These are phyloP conservation scores for Amborella trichopoda DNA, from an alignment of 164 flowering plant genomes.

Conservation along the genomic window DNA sequence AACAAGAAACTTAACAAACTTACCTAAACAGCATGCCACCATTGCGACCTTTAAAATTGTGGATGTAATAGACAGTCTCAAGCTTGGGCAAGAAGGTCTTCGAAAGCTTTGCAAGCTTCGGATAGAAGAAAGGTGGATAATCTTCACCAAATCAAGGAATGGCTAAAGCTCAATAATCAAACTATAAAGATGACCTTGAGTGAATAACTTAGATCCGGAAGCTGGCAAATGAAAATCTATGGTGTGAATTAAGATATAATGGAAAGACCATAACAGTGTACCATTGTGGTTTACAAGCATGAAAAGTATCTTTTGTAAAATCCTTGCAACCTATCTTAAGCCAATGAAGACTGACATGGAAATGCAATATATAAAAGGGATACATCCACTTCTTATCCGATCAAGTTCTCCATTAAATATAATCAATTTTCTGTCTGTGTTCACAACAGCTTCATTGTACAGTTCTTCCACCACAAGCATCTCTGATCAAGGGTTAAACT, in stretches of 20 bases:
- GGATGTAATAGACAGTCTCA: slow-evolving; percentile 88
- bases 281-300: no score
- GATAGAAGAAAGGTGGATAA: slow-evolving; percentile 94
- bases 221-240: no score
- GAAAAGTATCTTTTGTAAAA: no score
- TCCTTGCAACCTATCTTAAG: no score
- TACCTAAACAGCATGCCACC: slow-evolving; percentile 94
- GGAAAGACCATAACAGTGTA: no score
- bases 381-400: slow-evolving; percentile 94
- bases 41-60: slow-evolving; percentile 82
- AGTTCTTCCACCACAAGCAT: slow-evolving; percentile 98
- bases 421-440: slow-evolving; percentile 50
- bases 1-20: background rate
- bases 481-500: no score
- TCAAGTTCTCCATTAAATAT: slow-evolving; percentile 96
- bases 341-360: no score
- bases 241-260: no score
- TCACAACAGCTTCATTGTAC: slow-evolving; percentile 65
- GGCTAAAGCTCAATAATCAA: background rate
- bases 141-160: slow-evolving; percentile 22
- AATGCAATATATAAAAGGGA: no score
- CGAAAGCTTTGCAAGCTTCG: slow-evolving; percentile 76
- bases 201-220: background rate
- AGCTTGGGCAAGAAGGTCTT: slow-evolving; percentile 67
- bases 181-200: background rate